These are phyloP conservation scores for Elaeis guineensis DNA, from an alignment of 176 grass and related monocot species.

Conservation along the genomic window DNA sequence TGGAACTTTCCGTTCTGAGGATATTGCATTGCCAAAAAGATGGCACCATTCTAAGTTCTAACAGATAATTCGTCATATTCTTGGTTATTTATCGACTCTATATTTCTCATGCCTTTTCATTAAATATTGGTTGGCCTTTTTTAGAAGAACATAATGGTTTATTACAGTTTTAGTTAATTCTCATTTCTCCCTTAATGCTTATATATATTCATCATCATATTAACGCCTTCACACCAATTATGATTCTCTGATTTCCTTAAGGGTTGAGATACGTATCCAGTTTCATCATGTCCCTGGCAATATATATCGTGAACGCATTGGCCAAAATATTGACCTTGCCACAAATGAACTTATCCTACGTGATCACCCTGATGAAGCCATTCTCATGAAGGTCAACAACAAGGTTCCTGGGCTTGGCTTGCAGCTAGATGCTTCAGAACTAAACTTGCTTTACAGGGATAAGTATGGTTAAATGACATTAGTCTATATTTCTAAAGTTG, in stretches of 20 bases:
- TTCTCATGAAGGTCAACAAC: slow-evolving; percentile 90
- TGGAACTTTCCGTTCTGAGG: too few relatives aligned
- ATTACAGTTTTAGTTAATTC: background rate
- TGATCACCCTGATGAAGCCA: slow-evolving; percentile 81
- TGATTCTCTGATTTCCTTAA: slow-evolving; percentile 19
- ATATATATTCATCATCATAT: background rate
- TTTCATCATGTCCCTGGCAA: slow-evolving; percentile 93
- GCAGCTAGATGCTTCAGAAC: slow-evolving; percentile 83
- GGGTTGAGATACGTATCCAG: slow-evolving; percentile 97
- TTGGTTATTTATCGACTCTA: too few relatives aligned
- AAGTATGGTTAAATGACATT: slow-evolving; percentile 32
- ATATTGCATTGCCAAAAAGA: too few relatives aligned
- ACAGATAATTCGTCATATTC: too few relatives aligned
- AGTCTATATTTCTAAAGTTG: background rate
- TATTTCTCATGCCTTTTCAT: too few relatives aligned
- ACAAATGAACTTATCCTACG: slow-evolving; percentile 88
- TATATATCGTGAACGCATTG: slow-evolving; percentile 70
- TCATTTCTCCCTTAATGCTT: background rate
- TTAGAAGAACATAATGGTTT: too few relatives aligned
- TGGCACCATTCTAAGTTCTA: too few relatives aligned
- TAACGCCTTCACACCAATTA: background rate
- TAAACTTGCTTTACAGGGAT: slow-evolving; percentile 88
- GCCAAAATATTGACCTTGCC: slow-evolving; percentile 72
- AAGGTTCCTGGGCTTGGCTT: slow-evolving; percentile 87
- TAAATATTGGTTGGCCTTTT: too few relatives aligned